Conservation (phyloP, 73 alveolate genomes). For the Effrenium voratum region DNA sequence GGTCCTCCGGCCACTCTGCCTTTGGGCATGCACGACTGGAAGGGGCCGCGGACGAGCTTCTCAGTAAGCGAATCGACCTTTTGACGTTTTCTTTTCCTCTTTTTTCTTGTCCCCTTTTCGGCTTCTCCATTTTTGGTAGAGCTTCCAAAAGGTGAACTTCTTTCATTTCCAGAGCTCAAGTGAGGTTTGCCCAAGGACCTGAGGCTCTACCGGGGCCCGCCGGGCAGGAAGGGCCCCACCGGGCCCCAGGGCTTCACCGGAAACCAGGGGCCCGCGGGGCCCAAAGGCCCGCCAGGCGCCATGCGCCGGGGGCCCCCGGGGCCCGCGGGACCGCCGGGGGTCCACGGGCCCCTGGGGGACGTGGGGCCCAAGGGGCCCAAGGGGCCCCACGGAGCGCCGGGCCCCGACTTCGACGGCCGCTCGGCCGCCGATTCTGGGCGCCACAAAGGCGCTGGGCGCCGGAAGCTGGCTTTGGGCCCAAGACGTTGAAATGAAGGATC, state of each 20-base stretch:
- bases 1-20: too few species aligned
- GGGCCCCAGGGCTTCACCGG: conserved; percentile 81
- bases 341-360: conserved; percentile 62
- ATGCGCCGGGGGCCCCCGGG: conserved; percentile 72
- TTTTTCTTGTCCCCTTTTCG: too few species aligned
- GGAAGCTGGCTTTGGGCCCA: too few species aligned
- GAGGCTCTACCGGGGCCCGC: conserved; percentile 54
- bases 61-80: too few species aligned
- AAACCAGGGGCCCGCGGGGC: conserved; percentile 41
- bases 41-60: conserved; percentile 69
- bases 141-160: too few species aligned
- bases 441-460: background rate
- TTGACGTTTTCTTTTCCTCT: too few species aligned
- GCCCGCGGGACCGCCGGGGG: conserved; percentile 50
- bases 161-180: too few species aligned
- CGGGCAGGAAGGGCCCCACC: conserved; percentile 51
- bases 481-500: too few species aligned
- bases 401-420: conserved; percentile 20
- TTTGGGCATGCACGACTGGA: conserved; percentile 70
- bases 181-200: background rate
- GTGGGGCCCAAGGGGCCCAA: conserved; percentile 60
- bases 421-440: background rate
- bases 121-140: too few species aligned
- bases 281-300: conserved; percentile 71
- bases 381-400: conserved; percentile 42